phyloP scores from a whole-genome alignment of 495 filamentous ascomycete species.

The Lasiosphaeria hispida region DNA sequence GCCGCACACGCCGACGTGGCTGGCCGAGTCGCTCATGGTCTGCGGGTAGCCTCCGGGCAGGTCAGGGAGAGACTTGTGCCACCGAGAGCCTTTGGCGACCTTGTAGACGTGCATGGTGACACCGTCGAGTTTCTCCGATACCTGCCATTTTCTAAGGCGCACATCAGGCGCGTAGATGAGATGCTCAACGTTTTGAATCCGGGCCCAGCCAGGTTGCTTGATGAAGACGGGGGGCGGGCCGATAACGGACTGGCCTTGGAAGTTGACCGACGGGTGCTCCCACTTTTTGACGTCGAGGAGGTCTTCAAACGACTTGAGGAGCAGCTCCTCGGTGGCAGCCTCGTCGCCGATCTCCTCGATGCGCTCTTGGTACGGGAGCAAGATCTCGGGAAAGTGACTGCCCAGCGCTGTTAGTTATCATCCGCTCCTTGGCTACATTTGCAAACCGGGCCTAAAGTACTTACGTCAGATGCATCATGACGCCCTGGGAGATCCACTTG shows the following conservation, averaged over 20 bases:
- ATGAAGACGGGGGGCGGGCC: slow-evolving; percentile 18
- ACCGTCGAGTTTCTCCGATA: slow-evolving; percentile 30
- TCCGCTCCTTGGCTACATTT: too few species aligned
- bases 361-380: background rate
- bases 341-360: background rate
- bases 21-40: slow-evolving; percentile 3
- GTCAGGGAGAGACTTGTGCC: slow-evolving; percentile 1
- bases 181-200: slow-evolving; percentile 10
- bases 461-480: slow-evolving; percentile 12
- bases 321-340: slow-evolving; percentile 1
- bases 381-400: slow-evolving; percentile 13
- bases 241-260: background rate
- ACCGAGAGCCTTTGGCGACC: slow-evolving; percentile 5
- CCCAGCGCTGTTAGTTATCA: too few species aligned
- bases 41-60: slow-evolving; percentile 4
- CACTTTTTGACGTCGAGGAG: slow-evolving; percentile 22
- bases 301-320: slow-evolving; percentile 12
- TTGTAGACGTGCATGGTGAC: slow-evolving; percentile 26
- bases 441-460: too few species aligned
- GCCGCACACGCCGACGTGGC: slow-evolving; percentile 17
- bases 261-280: slow-evolving; percentile 8
- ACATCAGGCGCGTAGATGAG: background rate
- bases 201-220: slow-evolving; percentile 11
- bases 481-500: slow-evolving; percentile 19
- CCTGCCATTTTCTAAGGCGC: slow-evolving; percentile 15